Evolutionary conservation across 306 rosid genomes (phyloP), one percentile per base, ranked within the genome.

Genomic region (Delonix regia): DNA sequence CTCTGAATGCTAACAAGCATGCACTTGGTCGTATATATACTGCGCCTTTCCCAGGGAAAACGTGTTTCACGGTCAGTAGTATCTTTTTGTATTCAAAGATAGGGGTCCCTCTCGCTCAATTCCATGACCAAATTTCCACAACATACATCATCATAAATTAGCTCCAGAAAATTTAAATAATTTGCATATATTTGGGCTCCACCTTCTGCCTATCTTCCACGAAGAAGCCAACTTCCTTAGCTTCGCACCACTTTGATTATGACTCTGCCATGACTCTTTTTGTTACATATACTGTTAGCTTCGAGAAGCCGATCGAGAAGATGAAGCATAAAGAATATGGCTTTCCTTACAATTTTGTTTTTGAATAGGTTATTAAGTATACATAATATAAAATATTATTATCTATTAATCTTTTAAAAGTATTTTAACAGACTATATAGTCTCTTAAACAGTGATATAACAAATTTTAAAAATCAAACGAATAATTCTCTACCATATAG

Each of bases 1-100:
- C 7, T n/a, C 45, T 13, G 34, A 52, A 25, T 14, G 25, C 7
- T 7, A 71, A 9, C 12, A 44, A 42, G 18, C 49, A 9, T 22
- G 0, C 4, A 47, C 53, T 47, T 16, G n/a, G 15, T 9, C 5
- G 1, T 14, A 44, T 28, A 9, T 44, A 44, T 27, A 6, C 0
- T 21, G 59, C 24, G 80, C 24, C 42, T 52, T 52, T 51, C 74
- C 30, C 18, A 18, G 21, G 53, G 15, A 49, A 62, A 47, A 65
- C 81, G 74, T 77, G 81, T 34, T 15, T 7, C 81, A 77, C 79
- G 79, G 59, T 45, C 59, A 42, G 41, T 39, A 2, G 1, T 51
- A 19, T 41, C 6, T 63, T 64, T 36, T 64, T 19, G 44, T n/a
- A 19, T 65, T 65, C 30, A 38, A 65, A 63, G 36, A 3, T 0